Base-by-base conservation (phyloP, 2,329 filamentous ascomycete species). In the Thelonectria blattea region DNA sequence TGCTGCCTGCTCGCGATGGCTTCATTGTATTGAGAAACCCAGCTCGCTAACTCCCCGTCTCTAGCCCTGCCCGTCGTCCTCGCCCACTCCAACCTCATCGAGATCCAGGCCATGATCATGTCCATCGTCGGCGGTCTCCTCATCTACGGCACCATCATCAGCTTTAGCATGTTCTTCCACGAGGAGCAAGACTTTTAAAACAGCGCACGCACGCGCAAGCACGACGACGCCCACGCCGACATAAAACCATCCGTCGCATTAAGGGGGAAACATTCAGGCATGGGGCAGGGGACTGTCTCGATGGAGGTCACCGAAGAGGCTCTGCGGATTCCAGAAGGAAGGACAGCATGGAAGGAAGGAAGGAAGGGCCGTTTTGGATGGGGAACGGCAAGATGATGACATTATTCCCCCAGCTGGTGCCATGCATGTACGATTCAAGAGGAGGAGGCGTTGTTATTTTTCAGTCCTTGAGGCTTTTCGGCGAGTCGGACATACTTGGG, bases 71-170 rank as follows among this genome's bases (percentile, higher is more conserved):
- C 95, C 5, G 84, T 91, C 14, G 85, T 98, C 41, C 87, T 99
- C 53, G 93, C 93, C 48, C 95, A 98, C 78, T 91, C 91, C 63
- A 87, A 87, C 60, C 84, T 95, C 65, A 99, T 99, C 73, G 81
- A 88, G 63, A 78, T 90, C 59, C 88, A 92, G 53, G 95, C 95
- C 50, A 96, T 97, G 88, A 81, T 92, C 74, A 99, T 99, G 95
- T 96, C 91, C 53, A 91, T 99, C 70, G 80, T 94, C 53, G 95
- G 95, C 27, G 95, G 95, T 53, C 81, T 97, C 61, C 81, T 99
- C 74, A 99, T 99, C 75, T 99, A 99, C 79, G 92, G 92, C 58
- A 99, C 95, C 50, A 97, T 99, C 75, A 96, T 99, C 79, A 95
- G 91, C 80, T 99, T 99, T 78, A 90, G 91, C 67, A 91, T 97